Conservation (phyloP, 2,329 filamentous ascomycete genomes). For the Chaetomiaceae sp. region DNA sequence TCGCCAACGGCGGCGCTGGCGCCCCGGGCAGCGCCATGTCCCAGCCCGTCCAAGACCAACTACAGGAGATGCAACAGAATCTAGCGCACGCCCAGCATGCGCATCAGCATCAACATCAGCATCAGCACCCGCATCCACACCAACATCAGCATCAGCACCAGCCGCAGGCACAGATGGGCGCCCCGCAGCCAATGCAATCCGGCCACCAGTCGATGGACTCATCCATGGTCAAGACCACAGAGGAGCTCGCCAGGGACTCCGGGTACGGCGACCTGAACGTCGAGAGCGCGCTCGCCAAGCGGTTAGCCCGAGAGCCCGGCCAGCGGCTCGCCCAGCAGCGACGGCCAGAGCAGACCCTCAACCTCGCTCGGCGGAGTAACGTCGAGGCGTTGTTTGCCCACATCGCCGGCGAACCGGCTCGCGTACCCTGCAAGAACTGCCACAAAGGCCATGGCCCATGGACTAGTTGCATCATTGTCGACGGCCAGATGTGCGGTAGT, state of each 20-base stretch:
- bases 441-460: constrained; percentile 57
- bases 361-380: constrained; percentile 55
- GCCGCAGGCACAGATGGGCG: constrained; percentile 26
- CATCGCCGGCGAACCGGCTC: constrained; percentile 47
- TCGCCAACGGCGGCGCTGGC: constrained; percentile 30
- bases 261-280: constrained; percentile 46
- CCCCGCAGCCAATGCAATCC: constrained; percentile 19
- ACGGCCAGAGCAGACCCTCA: constrained; percentile 50
- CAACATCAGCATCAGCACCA: constrained; percentile 31
- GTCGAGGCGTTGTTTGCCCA: constrained; percentile 57
- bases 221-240: constrained; percentile 38
- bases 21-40: constrained; percentile 14
- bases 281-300: constrained; percentile 53
- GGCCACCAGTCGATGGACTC: constrained; percentile 23
- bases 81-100: constrained; percentile 27
- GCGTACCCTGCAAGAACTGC: constrained; percentile 55
- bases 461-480: constrained; percentile 55
- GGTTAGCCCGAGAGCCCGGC: constrained; percentile 46
- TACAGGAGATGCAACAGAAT: constrained; percentile 22
- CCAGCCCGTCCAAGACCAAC: constrained; percentile 28
- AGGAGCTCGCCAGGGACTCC: constrained; percentile 42
- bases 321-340: constrained; percentile 49
- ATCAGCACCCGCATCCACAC: constrained; percentile 19
- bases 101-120: constrained; percentile 24
- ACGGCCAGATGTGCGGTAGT: constrained; percentile 57